Conservation (phyloP, 1,284 basidiomycete genomes). For the Amylostereum areolatum region DNA sequence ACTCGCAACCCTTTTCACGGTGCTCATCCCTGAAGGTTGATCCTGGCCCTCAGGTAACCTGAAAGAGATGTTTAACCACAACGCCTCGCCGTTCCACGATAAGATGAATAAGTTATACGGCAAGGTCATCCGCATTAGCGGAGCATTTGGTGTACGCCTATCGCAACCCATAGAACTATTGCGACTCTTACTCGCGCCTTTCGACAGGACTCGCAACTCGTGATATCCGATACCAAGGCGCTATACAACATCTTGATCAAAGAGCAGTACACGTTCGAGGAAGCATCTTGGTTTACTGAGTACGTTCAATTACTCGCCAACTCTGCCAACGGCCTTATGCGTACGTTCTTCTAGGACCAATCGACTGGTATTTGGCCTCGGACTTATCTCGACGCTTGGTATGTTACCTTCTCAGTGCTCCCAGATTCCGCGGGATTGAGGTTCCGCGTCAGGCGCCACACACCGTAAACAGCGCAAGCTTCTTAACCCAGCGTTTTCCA, state of each 20-base stretch:
- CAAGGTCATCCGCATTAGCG: background rate
- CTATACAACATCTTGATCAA: background rate
- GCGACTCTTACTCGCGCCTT: background rate
- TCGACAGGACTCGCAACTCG: background rate
- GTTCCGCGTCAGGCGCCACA: slow-evolving; percentile 12
- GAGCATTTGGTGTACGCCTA: background rate
- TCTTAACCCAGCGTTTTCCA: slow-evolving; percentile 20
- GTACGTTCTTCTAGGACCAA: background rate
- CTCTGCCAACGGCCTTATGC: background rate
- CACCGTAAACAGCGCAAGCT: slow-evolving; percentile 20
- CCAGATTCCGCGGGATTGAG: background rate
- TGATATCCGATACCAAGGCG: background rate
- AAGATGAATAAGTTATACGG: background rate
- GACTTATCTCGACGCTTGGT: background rate
- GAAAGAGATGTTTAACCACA: too few relatives aligned
- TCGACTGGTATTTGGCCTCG: background rate
- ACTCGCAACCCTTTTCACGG: too few relatives aligned
- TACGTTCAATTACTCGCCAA: background rate
- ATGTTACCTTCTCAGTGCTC: background rate
- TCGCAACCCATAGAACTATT: too few relatives aligned
- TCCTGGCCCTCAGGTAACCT: too few relatives aligned
- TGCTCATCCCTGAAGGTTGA: too few relatives aligned
- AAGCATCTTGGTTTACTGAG: background rate
- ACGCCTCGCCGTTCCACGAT: background rate
- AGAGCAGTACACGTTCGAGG: background rate